Base-by-base conservation (phyloP, 179 eudicot genomes). In the Sideroxylon spinosum region DNA sequence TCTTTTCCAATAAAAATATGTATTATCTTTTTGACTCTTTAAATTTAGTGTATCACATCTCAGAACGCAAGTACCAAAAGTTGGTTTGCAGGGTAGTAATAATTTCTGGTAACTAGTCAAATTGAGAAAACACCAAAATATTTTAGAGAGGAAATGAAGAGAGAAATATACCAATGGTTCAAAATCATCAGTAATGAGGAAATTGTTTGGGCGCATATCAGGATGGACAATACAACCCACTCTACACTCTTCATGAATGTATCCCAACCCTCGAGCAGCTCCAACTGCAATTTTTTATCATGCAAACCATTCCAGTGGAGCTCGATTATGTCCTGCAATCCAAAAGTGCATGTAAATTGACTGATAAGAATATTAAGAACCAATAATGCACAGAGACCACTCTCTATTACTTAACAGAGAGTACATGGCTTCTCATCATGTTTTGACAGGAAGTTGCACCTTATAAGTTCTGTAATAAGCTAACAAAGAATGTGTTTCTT, bases 151-250 rank as follows among this genome's bases (percentile, higher is more conserved):
- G n/a, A n/a, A n/a, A n/a, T n/a, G n/a, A n/a, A n/a, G n/a, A n/a
- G 76, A 66, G 12, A 70, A 56, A 10, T 67, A 73, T 88, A 92
- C 97, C 88, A 92, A 85, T 76, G 94, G 89, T 83, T 90, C 97
- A 89, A 85, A 92, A 82, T 92, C 97, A 85, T 92, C 94, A 78
- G 97, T 92, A 44, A 92, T 78, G 62, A 92, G 92, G 76, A 92
- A 88, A 78, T 92, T 92, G 81, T 92, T 92, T 56, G 97, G 97
- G 69, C 97, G 85, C 97, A 92, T 86, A 76, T 92, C 97, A 29
- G 93, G 97, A 83, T 92, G 97, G 67, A 92, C 90, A 63, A 92
- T 90, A 75, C 97, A 92, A 60, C 97, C 97, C 56, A 92, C 93
- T 82, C 97, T 84, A 53, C 97, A 90, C 78, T 92, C 97, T 85